Evolutionary conservation across 352 stramenopile genomes (phyloP), one percentile per base, ranked within the genome.

Genomic region (Phytophthora tubulina): DNA sequence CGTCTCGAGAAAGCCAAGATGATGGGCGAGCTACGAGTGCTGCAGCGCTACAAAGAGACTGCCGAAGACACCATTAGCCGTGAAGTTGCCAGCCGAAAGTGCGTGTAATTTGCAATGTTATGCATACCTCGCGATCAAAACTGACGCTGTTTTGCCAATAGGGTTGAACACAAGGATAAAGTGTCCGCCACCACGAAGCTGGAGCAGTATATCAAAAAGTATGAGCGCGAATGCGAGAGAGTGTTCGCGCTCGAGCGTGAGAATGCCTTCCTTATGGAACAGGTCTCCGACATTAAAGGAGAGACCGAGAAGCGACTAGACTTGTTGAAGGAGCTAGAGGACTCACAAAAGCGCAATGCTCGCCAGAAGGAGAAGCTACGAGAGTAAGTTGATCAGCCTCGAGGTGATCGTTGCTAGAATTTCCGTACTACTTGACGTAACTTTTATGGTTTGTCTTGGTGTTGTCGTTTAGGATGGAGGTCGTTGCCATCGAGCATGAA

Each of bases 171-270:
- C 68, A 93, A 92, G 62, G 86, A 94, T 52, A 89, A 86, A 60
- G 70, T 95, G 17, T 81, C 81, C 4, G 78, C 81, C 3, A 75
- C 74, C 1, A 92, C 80, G 7, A 90, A 90, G 56, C 71, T 95
- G 27, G 84, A 94, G 49, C 88, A 95, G 66, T 93, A 91, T 54
- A 81, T 92, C 59, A 90, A 92, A 58, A 95, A 93, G 53, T 92
- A 94, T 51, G 85, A 95, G 61, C 81, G 87, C 38, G 86, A 93
- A 60, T 91, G 86, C 39, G 86, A 92, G 65, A 70, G 78, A 52
- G 74, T 79, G 14, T 75, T 81, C 45, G 79, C 84, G 14, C 78
- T 93, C 0, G 84, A 93, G 59, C 80, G 81, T 2, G 86, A 93
- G 54, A 93, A 92, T 46, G 66, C 79, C 21, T 91, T 93, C 54